Percentiles rank a stretch among this genome's conserved stretches.
Evolutionary conservation across 805 yeast genomes (phyloP).

Genomic region (Hanseniaspora hatyaiensis): DNA sequence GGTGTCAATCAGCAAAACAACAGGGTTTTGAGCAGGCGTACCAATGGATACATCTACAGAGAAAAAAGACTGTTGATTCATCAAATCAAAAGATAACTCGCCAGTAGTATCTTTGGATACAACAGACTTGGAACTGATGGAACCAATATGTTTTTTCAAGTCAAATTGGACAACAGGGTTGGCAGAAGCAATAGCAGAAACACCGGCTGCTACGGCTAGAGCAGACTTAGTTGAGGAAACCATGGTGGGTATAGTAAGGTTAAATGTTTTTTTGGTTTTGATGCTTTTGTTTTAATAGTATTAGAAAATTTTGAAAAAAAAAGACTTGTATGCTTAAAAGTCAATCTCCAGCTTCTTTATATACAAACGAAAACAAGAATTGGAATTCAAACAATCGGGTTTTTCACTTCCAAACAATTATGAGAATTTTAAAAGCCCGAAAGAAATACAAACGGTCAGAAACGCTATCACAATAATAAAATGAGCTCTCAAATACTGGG

Average conservation of each 20-base stretch:
- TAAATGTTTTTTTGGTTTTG: too few species aligned
- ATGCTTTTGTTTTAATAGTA: too few species aligned
- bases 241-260: background rate
- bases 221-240: conserved; percentile 3
- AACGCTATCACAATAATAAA: too few species aligned
- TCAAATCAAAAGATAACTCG: conserved; percentile 24
- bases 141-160: conserved; percentile 10
- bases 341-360: too few species aligned
- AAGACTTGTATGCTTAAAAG: too few species aligned
- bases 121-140: conserved; percentile 1
- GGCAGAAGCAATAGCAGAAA: conserved; percentile 1
- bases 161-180: conserved; percentile 1
- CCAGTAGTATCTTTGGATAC: conserved; percentile 7
- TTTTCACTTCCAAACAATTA: too few species aligned
- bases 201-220: conserved; percentile 2
- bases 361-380: too few species aligned
- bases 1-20: conserved; percentile 54
- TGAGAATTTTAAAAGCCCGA: too few species aligned
- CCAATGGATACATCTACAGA: conserved; percentile 42
- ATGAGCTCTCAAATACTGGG: too few species aligned
- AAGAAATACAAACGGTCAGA: too few species aligned
- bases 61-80: conserved; percentile 36
- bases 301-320: too few species aligned
- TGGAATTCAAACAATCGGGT: too few species aligned
- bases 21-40: conserved; percentile 40